Evolutionary conservation across 2,329 filamentous ascomycete genomes (phyloP).

Genomic region (Fusarium torulosum): DNA sequence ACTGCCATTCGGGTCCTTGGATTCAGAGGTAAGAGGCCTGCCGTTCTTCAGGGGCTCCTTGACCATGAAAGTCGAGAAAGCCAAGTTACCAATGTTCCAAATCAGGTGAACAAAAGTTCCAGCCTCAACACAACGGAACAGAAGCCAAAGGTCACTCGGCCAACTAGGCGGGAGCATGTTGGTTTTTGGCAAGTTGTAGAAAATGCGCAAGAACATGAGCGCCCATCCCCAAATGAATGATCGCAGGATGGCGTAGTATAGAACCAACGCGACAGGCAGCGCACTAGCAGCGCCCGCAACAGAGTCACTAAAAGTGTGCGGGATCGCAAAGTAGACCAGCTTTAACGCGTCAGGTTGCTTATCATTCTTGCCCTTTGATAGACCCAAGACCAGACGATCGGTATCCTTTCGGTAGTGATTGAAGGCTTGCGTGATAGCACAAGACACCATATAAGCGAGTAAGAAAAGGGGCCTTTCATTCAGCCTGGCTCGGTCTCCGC

Average conservation of each 20-base stretch:
- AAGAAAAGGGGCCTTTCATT: slow-evolving; percentile 91
- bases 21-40: slow-evolving; percentile 85
- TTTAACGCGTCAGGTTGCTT: slow-evolving; percentile 51
- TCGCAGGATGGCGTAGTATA: slow-evolving; percentile 75
- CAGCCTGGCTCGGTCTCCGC: slow-evolving; percentile 77
- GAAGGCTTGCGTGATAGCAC: slow-evolving; percentile 77
- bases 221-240: slow-evolving; percentile 75
- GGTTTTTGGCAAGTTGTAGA: slow-evolving; percentile 81
- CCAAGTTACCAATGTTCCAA: slow-evolving; percentile 81
- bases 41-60: slow-evolving; percentile 86
- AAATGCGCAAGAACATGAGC: slow-evolving; percentile 76
- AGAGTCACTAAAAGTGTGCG: slow-evolving; percentile 55
- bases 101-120: slow-evolving; percentile 76
- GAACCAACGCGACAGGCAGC: slow-evolving; percentile 61
- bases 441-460: slow-evolving; percentile 74
- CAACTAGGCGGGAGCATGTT: slow-evolving; percentile 70
- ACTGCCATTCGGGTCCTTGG: slow-evolving; percentile 92
- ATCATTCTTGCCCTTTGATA: slow-evolving; percentile 46
- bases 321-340: slow-evolving; percentile 56
- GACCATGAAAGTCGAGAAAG: slow-evolving; percentile 84
- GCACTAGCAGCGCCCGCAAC: slow-evolving; percentile 57
- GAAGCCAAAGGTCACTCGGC: slow-evolving; percentile 68
- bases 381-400: slow-evolving; percentile 69
- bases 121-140: slow-evolving; percentile 69
- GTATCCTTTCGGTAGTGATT: slow-evolving; percentile 79